Percentiles rank a stretch among this genome's conserved stretches.
Evolutionary conservation across 73 alveolate species (phyloP).

Genomic region (Blepharisma stoltei): DNA sequence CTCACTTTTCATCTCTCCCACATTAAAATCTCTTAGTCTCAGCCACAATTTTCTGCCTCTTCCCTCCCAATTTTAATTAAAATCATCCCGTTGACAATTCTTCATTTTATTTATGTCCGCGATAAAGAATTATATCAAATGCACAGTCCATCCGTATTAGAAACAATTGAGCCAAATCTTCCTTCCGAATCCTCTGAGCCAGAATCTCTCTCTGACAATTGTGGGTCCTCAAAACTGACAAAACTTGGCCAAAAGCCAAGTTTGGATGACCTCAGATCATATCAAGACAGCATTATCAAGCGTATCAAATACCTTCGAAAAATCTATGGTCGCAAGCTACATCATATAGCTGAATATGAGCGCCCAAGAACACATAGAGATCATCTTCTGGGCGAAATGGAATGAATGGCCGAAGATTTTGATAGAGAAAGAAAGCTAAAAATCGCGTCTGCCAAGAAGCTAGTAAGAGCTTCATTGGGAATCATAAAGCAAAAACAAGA

Average conservation of each 20-base stretch:
- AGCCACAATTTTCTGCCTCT: too few relatives aligned
- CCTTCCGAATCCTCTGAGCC: too few relatives aligned
- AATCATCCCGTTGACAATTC: too few relatives aligned
- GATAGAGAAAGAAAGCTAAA: slow-evolving; percentile 81
- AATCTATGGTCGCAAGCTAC: slow-evolving; percentile 3
- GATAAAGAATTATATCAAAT: too few relatives aligned
- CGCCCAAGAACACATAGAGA: slow-evolving; percentile 82
- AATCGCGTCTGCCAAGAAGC: slow-evolving; percentile 46
- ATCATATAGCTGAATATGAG: slow-evolving; percentile 43
- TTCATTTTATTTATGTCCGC: too few relatives aligned
- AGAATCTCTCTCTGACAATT: neutral
- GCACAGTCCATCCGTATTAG: too few relatives aligned
- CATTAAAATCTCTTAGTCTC: too few relatives aligned
- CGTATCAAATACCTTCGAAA: neutral
- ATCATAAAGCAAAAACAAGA: slow-evolving; percentile 38
- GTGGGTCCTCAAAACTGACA: neutral
- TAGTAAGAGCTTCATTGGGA: slow-evolving; percentile 39
- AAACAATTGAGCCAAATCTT: too few relatives aligned
- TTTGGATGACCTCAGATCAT: neutral
- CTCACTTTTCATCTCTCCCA: too few relatives aligned
- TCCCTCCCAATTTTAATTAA: too few relatives aligned
- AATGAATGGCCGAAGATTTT: slow-evolving; percentile 90
- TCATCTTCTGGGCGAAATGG: slow-evolving; percentile 80
- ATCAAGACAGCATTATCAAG: neutral
- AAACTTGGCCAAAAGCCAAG: slow-evolving; percentile 11